Percentiles rank a stretch among this genome's conserved stretches.
These are phyloP conservation scores for Krasilnikovozyma curviuscula DNA, from an alignment of 768 basidiomycete species.

Conservation along the genomic window DNA sequence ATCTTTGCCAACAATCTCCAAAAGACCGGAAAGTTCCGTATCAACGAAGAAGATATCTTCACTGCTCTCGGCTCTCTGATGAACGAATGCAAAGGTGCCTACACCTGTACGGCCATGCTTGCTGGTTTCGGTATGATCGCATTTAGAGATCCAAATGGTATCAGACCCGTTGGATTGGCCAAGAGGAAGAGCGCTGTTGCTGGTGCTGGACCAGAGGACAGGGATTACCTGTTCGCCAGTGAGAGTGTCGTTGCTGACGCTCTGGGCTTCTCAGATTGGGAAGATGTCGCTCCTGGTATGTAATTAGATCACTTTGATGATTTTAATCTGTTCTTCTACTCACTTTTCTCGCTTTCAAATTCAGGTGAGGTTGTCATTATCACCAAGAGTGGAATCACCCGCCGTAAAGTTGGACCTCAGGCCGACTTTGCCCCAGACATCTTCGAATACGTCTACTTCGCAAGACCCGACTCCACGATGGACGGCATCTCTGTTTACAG, in stretches of 20 bases:
- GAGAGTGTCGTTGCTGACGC: conserved; percentile 96
- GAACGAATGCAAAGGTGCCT: conserved; percentile 73
- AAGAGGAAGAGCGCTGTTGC: conserved; percentile 32
- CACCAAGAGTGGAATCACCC: conserved; percentile 55
- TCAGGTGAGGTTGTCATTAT: conserved; percentile 89
- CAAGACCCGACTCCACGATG: conserved; percentile 89
- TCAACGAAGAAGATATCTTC: conserved; percentile 99
- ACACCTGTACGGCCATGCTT: conserved; percentile 96
- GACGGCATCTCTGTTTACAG: conserved; percentile 95
- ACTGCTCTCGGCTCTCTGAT: conserved; percentile 78
- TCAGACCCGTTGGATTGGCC: conserved; percentile 77
- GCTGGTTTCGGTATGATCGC: conserved; percentile 97
- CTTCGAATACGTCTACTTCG: conserved; percentile 97
- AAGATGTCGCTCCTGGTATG: conserved; percentile 75
- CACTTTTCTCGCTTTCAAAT: background rate
- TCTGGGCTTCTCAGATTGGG: conserved; percentile 74
- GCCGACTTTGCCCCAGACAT: conserved; percentile 86
- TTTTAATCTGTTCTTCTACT: conserved; percentile 1
- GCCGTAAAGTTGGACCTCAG: conserved; percentile 50
- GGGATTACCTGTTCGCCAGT: conserved; percentile 77
- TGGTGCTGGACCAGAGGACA: conserved; percentile 33
- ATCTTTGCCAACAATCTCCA: conserved; percentile 95
- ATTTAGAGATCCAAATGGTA: conserved; percentile 94
- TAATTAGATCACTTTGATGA: background rate
- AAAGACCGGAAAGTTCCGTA: conserved; percentile 94